Evolutionary conservation across 306 rosid genomes (phyloP).

Genomic region (Sicyos baderoa): DNA sequence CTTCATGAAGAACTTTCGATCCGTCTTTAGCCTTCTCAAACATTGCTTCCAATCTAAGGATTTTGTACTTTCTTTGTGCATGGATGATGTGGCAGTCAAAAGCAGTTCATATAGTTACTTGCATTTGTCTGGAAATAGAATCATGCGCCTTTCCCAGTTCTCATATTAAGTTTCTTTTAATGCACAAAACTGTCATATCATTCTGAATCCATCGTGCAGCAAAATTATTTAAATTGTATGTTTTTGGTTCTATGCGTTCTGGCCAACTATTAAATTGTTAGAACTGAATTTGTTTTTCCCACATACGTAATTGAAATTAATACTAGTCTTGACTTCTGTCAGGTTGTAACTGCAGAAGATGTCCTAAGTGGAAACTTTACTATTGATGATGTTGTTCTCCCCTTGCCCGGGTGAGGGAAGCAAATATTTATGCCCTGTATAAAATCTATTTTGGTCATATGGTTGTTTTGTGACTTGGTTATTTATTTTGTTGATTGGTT

Average conservation of each 20-base stretch:
- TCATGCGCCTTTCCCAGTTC: neutral
- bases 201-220: neutral
- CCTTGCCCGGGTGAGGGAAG: conserved; percentile 80
- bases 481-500: neutral
- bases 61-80: neutral
- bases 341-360: conserved; percentile 70
- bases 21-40: too few species aligned
- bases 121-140: neutral
- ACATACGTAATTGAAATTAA: neutral
- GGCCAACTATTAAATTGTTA: neutral
- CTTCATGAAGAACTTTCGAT: too few species aligned
- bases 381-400: conserved; percentile 80
- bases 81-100: neutral
- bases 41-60: neutral
- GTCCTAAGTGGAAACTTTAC: conserved; percentile 46
- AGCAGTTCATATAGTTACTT: neutral
- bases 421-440: conserved; percentile 7
- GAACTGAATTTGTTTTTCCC: neutral
- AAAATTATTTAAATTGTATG: neutral
- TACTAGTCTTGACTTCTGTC: conserved; percentile 23
- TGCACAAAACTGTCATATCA: neutral
- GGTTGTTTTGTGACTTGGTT: neutral
- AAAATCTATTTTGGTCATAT: conserved; percentile 13
- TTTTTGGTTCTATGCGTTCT: conserved; percentile 1
- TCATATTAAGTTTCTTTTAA: neutral